Conservation (phyloP, 306 rosid genomes). For the Cucumis hystrix region DNA sequence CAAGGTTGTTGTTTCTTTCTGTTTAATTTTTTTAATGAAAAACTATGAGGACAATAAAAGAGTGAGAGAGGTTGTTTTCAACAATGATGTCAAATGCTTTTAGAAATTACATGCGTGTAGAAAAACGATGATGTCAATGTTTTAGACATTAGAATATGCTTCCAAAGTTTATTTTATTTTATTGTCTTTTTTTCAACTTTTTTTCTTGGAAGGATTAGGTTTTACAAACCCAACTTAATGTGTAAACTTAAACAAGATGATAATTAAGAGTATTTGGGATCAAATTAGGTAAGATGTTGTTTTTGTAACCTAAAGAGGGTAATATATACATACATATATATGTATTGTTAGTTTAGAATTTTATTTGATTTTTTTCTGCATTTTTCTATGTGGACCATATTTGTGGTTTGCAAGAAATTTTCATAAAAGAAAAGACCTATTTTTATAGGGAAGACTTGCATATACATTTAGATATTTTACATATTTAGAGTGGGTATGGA, state of each 20-base stretch:
- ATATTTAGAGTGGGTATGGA: background rate
- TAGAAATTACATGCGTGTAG: background rate
- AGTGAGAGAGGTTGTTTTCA: background rate
- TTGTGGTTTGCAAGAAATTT: background rate
- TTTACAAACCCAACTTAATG: background rate
- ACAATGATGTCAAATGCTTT: background rate
- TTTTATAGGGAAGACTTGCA: background rate
- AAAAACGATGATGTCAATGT: conserved; percentile 6
- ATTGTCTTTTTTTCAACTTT: background rate
- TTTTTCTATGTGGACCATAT: background rate
- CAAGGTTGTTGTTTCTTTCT: background rate
- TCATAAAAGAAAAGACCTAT: background rate
- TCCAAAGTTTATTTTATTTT: background rate
- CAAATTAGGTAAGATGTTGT: background rate
- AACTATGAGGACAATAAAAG: background rate
- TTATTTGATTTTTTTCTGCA: background rate
- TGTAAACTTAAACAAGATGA: background rate
- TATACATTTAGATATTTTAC: background rate
- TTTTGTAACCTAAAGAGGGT: background rate
- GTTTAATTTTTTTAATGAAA: background rate
- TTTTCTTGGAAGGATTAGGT: background rate
- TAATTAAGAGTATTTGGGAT: background rate
- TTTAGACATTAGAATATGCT: conserved; percentile 3
- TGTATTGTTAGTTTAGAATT: background rate
- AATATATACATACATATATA: background rate